These are phyloP conservation scores for Acmispon strigosus DNA, from an alignment of 306 rosid genomes.

Conservation along the genomic window DNA sequence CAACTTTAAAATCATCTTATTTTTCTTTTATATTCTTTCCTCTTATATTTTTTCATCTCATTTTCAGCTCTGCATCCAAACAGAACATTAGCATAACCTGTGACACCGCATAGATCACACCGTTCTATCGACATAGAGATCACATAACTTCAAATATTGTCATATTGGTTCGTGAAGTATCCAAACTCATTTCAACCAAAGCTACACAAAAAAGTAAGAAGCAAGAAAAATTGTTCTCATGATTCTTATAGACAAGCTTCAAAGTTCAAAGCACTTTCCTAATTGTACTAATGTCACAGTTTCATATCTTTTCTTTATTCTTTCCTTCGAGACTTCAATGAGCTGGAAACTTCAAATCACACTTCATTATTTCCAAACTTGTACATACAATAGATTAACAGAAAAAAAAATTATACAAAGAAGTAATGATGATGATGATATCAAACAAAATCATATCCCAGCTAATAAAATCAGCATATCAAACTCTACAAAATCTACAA, in stretches of 20 bases:
- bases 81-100: no score
- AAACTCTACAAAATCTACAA: slow-evolving; percentile 45
- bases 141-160: no score
- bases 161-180: no score
- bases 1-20: no score
- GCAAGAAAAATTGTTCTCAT: not conserved
- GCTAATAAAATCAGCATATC: slow-evolving; percentile 38
- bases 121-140: no score
- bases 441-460: slow-evolving; percentile 41
- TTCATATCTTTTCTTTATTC: slow-evolving; percentile 8
- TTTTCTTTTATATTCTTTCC: no score
- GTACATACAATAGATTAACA: slow-evolving; percentile 6
- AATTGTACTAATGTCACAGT: not conserved
- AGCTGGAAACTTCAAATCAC: not conserved
- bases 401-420: not conserved
- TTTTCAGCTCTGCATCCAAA: no score
- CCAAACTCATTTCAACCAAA: no score
- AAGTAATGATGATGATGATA: slow-evolving; percentile 15
- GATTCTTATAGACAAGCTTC: not conserved
- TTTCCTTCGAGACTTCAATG: not conserved
- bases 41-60: no score
- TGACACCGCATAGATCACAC: no score
- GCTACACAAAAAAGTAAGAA: not conserved
- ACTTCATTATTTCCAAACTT: slow-evolving; percentile 21
- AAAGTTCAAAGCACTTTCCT: not conserved